A percentile compares a stretch with the other conserved stretches of the same genome.
Evolutionary conservation across 1,284 basidiomycete species (phyloP).

Genomic region (Moesziomyces sp.): DNA sequence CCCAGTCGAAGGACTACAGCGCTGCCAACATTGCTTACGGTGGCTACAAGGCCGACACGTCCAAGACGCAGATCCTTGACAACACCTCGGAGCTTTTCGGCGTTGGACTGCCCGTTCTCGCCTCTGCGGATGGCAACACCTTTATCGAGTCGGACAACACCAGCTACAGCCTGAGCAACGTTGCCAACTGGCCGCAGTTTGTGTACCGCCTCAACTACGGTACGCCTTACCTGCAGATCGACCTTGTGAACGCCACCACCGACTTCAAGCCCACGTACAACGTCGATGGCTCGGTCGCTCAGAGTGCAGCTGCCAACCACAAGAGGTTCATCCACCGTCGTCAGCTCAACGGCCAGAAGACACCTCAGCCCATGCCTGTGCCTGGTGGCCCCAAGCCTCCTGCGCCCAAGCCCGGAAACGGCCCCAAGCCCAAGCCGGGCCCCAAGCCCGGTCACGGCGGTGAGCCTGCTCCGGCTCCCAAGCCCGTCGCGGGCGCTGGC

Average conservation of each 20-base stretch:
- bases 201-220: constrained; percentile 47
- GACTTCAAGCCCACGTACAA: constrained; percentile 43
- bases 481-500: background rate
- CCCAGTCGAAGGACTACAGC: constrained; percentile 22
- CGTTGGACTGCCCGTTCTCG: constrained; percentile 40
- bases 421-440: constrained; percentile 7
- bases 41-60: constrained; percentile 42
- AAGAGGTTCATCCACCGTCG: constrained; percentile 36
- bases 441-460: constrained; percentile 1
- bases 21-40: constrained; percentile 48
- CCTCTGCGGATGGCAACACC: constrained; percentile 20
- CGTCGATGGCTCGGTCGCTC: constrained; percentile 15
- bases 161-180: constrained; percentile 36
- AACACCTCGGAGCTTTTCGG: constrained; percentile 48
- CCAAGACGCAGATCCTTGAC: constrained; percentile 44
- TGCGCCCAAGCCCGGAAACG: constrained; percentile 3
- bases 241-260: constrained; percentile 35
- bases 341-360: constrained; percentile 20
- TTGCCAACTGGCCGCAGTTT: constrained; percentile 33
- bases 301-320: constrained; percentile 14
- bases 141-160: constrained; percentile 35
- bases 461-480: background rate
- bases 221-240: constrained; percentile 41
- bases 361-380: constrained; percentile 5
- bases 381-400: constrained; percentile 1